phyloP scores from a whole-genome alignment of 2,329 filamentous ascomycete genomes.

The Xylariaceae sp. region DNA sequence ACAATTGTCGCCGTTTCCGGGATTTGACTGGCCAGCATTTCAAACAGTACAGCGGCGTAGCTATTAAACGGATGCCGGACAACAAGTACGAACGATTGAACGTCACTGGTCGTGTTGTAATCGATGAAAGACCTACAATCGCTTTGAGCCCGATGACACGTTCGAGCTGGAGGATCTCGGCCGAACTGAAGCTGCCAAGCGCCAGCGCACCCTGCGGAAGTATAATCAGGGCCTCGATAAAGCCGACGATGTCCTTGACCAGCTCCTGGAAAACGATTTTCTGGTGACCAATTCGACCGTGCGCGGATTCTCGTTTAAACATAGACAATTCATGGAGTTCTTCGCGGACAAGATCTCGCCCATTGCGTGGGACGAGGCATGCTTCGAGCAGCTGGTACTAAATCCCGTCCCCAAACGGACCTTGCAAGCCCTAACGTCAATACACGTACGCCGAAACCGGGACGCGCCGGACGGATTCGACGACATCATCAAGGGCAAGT shows the following conservation, averaged over 20 bases:
- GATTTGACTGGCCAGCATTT: conserved; percentile 37
- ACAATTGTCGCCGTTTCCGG: conserved; percentile 34
- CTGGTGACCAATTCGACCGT: conserved; percentile 28
- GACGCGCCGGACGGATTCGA: conserved; percentile 10
- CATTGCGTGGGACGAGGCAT: conserved; percentile 51
- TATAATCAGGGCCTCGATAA: conserved; percentile 33
- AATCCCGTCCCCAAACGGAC: conserved; percentile 15
- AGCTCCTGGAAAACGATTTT: conserved; percentile 29
- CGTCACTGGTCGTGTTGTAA: conserved; percentile 36
- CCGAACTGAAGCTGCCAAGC: conserved; percentile 24
- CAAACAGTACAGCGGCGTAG: conserved; percentile 37
- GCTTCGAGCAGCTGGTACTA: conserved; percentile 41
- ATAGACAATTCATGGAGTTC: conserved; percentile 43
- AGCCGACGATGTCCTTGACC: conserved; percentile 20
- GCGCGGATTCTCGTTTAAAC: conserved; percentile 26
- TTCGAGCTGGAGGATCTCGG: conserved; percentile 27
- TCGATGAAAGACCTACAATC: conserved; percentile 37
- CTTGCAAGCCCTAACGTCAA: conserved; percentile 15
- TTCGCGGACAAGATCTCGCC: conserved; percentile 48
- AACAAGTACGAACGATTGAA: conserved; percentile 24
- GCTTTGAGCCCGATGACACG: conserved; percentile 28
- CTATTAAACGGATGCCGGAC: conserved; percentile 9
- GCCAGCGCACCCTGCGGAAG: conserved; percentile 27
- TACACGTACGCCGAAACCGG: conserved; percentile 13
- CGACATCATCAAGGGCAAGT: conserved; percentile 26